These are phyloP conservation scores for Pseudogymnoascus sp. DNA, from an alignment of 2,329 filamentous ascomycete species.

Conservation along the genomic window DNA sequence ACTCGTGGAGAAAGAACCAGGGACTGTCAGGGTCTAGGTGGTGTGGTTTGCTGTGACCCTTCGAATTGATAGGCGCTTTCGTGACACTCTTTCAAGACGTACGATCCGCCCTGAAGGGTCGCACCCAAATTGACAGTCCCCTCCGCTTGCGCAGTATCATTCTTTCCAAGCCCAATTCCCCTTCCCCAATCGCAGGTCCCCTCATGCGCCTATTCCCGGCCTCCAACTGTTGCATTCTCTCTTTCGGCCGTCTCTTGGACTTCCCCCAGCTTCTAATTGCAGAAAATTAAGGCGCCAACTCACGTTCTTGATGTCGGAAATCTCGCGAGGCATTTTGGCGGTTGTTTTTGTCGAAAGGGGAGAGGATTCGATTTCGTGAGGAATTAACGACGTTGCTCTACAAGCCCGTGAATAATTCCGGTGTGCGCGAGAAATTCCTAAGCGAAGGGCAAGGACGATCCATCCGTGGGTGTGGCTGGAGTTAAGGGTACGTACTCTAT, in stretches of 20 bases:
- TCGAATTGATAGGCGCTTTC: slow-evolving; percentile 25
- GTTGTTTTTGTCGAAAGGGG: slow-evolving; percentile 28
- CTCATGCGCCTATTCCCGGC: background rate
- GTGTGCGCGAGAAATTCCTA: slow-evolving; percentile 13
- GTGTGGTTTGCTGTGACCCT: background rate
- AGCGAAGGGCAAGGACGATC: slow-evolving; percentile 11
- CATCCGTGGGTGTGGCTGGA: slow-evolving; percentile 1
- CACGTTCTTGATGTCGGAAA: slow-evolving; percentile 92
- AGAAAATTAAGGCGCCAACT: slow-evolving; percentile 20
- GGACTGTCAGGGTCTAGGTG: background rate
- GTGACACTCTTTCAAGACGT: background rate
- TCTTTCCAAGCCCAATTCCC: background rate
- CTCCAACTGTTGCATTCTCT: background rate
- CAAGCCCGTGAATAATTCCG: slow-evolving; percentile 10
- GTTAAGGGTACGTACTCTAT: slow-evolving; percentile 2
- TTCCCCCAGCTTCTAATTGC: background rate
- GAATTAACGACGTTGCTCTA: slow-evolving; percentile 7
- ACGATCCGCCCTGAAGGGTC: background rate
- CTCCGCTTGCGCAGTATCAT: background rate
- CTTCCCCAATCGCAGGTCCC: background rate
- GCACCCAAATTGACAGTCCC: background rate
- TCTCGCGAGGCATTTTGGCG: slow-evolving; percentile 94
- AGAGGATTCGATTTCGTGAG: slow-evolving; percentile 12
- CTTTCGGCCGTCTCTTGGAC: background rate
- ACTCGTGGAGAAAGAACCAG: background rate